Conservation (phyloP, 805 yeast genomes). For the Ogataea ramenticola region DNA sequence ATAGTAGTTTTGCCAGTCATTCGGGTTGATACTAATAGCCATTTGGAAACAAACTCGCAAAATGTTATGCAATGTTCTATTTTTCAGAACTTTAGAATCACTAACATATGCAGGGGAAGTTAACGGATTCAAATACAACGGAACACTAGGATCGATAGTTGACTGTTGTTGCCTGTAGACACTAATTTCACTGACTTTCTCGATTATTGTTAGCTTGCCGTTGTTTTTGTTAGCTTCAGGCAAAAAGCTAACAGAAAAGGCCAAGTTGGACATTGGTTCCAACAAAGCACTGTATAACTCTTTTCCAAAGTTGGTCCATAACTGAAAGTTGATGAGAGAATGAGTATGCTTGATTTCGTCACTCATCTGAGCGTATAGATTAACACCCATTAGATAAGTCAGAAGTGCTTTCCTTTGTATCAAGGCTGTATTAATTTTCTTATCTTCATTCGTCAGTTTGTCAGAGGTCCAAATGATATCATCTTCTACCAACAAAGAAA, state of each 20-base stretch:
- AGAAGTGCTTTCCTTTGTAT: constrained; percentile 63
- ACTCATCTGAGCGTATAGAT: constrained; percentile 23
- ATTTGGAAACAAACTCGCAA: constrained; percentile 37
- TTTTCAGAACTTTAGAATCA: background rate
- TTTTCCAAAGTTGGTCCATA: constrained; percentile 50
- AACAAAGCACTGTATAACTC: constrained; percentile 52
- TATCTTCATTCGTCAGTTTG: constrained; percentile 56
- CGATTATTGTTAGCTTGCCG: constrained; percentile 16
- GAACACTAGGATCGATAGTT: background rate
- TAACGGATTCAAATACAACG: background rate
- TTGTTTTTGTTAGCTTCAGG: constrained; percentile 28
- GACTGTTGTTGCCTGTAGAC: background rate
- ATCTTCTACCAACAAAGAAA: constrained; percentile 74
- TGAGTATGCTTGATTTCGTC: constrained; percentile 14
- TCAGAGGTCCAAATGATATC: constrained; percentile 92
- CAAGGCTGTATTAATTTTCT: constrained; percentile 52
- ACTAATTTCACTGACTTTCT: background rate
- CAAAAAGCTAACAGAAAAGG: constrained; percentile 36
- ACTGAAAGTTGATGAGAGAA: constrained; percentile 30
- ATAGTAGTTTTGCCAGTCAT: constrained; percentile 58
- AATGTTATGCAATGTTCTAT: constrained; percentile 17
- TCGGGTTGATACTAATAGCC: constrained; percentile 35
- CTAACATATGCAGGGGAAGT: background rate
- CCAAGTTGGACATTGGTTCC: constrained; percentile 59
- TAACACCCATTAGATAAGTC: constrained; percentile 70